Evolutionary conservation across 2,329 filamentous ascomycete genomes (phyloP), one percentile per base, ranked within the genome.

Genomic region (Blastomyces silverae): DNA sequence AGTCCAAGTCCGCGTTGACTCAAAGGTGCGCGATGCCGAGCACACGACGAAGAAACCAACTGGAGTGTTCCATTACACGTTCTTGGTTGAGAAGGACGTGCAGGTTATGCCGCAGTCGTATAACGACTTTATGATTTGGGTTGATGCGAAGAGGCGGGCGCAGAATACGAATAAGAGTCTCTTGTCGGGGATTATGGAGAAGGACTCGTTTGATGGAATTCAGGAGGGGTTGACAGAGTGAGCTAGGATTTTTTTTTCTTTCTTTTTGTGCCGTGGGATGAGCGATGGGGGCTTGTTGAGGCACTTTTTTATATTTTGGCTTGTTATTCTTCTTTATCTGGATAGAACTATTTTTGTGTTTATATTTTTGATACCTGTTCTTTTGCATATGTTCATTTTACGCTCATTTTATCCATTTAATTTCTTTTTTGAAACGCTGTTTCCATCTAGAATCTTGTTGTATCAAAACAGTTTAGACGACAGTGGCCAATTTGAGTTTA

Each of bases 41-140:
- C 87, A 90, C 70, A 87, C 85, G 6, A 82, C 82, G 60, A 84
- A 85, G 31, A 87, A 85, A 71, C 83, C 87, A 2, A 90, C 88
- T 0, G 89, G 89, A 4, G 87, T 89, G 70, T 91, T 91, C 78
- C 89, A 90, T 70, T 91, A 91, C 72, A 90, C 88, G 0, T 90
- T 90, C 72, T 80, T 83, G 63, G 86, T 89, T 1, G 83, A 86
- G 64, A 84, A 81, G 70, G 83, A 87, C 69, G 80, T 89, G 57
- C 82, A 85, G 70, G 84, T 90, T 25, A 85, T 89, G 79, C 88
- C 88, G 3, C 79, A 82, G 72, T 83, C 80, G 15, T 88, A 87
- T 69, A 80, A 81, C 0, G 85, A 87, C 69, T 87, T 85, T 68
- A 87, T 87, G 85, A 80, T 85, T 73, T 88, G 86, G 73, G 79